Evolutionary conservation across 768 basidiomycete genomes (phyloP).

Genomic region (Leccinum rimulosum): DNA sequence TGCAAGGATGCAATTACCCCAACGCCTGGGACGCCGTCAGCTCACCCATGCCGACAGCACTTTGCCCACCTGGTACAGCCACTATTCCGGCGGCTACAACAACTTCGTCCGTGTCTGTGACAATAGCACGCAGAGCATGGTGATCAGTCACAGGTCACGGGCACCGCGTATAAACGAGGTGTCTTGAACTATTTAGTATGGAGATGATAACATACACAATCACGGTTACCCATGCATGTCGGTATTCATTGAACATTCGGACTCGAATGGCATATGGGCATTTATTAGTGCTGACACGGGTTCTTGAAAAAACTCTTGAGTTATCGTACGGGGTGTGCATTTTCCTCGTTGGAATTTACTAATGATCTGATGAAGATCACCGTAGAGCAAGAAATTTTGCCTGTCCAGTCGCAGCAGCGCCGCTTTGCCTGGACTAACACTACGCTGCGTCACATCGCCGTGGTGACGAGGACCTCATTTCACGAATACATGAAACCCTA

Average conservation of each 20-base stretch:
- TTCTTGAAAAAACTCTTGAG: neutral
- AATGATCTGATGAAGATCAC: neutral
- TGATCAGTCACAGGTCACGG: neutral
- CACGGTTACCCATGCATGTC: neutral
- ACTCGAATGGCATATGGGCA: neutral
- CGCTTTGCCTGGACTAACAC: neutral
- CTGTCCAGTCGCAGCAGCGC: neutral
- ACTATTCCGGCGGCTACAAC: slow-evolving; percentile 2
- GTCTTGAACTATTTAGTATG: neutral
- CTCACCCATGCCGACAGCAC: slow-evolving; percentile 44
- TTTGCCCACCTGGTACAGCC: slow-evolving; percentile 33
- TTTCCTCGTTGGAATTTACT: slow-evolving; percentile 1
- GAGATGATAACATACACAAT: neutral
- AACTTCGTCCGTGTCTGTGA: neutral
- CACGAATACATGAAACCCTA: slow-evolving; percentile 8
- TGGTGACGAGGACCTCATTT: slow-evolving; percentile 8
- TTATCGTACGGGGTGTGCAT: slow-evolving; percentile 8
- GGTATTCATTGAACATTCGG: neutral
- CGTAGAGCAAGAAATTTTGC: neutral
- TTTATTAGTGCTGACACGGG: slow-evolving; percentile 1
- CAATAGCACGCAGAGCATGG: slow-evolving; percentile 8
- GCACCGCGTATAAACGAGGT: neutral
- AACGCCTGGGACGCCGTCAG: slow-evolving; percentile 59
- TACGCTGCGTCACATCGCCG: neutral
- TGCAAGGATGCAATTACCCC: slow-evolving; percentile 65